Percentiles rank a stretch among this genome's conserved stretches.
These are phyloP conservation scores for Penicillium riverlandense DNA, from an alignment of 495 filamentous ascomycete genomes.

Conservation along the genomic window DNA sequence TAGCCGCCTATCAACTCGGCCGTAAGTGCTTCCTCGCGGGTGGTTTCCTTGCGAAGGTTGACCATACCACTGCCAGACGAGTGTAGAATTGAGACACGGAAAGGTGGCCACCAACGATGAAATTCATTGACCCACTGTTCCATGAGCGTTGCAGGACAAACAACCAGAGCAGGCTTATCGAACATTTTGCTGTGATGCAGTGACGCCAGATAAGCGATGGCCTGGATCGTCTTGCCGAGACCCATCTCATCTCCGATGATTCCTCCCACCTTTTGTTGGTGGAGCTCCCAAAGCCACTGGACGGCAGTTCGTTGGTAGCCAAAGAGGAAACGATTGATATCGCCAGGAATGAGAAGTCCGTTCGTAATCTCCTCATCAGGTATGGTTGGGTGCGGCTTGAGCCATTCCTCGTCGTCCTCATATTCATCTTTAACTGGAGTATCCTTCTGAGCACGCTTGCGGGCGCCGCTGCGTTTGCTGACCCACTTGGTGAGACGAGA, in stretches of 20 bases:
- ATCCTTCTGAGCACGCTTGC: slow-evolving; percentile 35
- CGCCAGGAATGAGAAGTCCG: slow-evolving; percentile 76
- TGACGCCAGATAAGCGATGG: slow-evolving; percentile 84
- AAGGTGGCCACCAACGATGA: slow-evolving; percentile 93
- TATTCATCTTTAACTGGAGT: slow-evolving; percentile 14
- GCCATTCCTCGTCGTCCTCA: slow-evolving; percentile 61
- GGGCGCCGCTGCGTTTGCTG: slow-evolving; percentile 56
- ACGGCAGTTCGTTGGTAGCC: slow-evolving; percentile 95
- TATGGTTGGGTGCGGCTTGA: slow-evolving; percentile 73
- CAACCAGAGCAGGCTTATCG: slow-evolving; percentile 76
- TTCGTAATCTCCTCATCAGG: slow-evolving; percentile 66
- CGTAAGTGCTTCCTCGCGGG: slow-evolving; percentile 59
- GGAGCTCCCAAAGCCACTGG: slow-evolving; percentile 93
- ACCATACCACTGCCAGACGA: slow-evolving; percentile 95
- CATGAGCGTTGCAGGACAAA: slow-evolving; percentile 89
- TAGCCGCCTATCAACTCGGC: slow-evolving; percentile 28
- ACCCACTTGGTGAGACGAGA: slow-evolving; percentile 69
- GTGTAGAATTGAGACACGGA: slow-evolving; percentile 91
- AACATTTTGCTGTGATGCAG: slow-evolving; percentile 84
- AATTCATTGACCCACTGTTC: slow-evolving; percentile 98
- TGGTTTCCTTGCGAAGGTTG: slow-evolving; percentile 61
- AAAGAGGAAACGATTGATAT: slow-evolving; percentile 84
- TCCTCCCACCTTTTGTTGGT: slow-evolving; percentile 80
- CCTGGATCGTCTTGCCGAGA: slow-evolving; percentile 90
- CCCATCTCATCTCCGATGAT: slow-evolving; percentile 99